Evolutionary conservation across 768 basidiomycete species (phyloP).

Genomic region (Lepiota subincarnata): DNA sequence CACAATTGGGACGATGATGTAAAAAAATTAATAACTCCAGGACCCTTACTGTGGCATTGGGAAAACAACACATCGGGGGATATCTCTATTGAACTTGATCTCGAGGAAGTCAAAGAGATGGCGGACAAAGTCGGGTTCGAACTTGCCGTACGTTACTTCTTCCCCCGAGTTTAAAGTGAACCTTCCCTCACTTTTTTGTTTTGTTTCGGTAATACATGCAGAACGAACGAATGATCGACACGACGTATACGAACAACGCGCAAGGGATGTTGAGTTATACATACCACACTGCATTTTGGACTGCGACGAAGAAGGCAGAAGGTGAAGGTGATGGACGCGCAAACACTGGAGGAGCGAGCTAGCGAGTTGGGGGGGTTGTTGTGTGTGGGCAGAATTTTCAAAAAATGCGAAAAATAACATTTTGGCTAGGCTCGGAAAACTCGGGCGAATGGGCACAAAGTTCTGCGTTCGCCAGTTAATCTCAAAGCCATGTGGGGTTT

Average conservation of each 20-base stretch:
- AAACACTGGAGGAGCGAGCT: background rate
- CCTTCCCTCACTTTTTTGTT: background rate
- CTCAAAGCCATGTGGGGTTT: no score
- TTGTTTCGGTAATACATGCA: constrained; percentile 22
- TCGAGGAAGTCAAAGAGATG: constrained; percentile 85
- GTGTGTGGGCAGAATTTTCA: no score
- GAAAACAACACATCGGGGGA: constrained; percentile 85
- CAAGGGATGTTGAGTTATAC: constrained; percentile 80
- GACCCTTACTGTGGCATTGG: constrained; percentile 95
- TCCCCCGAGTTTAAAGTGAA: background rate
- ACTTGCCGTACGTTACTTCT: constrained; percentile 55
- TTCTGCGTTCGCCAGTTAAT: no score
- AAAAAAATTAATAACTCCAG: constrained; percentile 28
- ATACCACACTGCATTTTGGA: constrained; percentile 86
- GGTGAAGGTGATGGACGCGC: background rate
- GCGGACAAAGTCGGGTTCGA: constrained; percentile 76
- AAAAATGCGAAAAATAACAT: no score
- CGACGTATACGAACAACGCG: constrained; percentile 83
- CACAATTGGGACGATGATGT: background rate
- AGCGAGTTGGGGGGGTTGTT: no score
- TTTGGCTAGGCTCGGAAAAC: no score
- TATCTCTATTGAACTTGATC: constrained; percentile 78
- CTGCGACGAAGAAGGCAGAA: constrained; percentile 43
- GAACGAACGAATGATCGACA: constrained; percentile 78
- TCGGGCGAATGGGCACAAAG: no score